A percentile compares a stretch with the other conserved stretches of the same genome.
Evolutionary conservation across 345 rosid genomes (phyloP).

Genomic region (Syzygium grande): DNA sequence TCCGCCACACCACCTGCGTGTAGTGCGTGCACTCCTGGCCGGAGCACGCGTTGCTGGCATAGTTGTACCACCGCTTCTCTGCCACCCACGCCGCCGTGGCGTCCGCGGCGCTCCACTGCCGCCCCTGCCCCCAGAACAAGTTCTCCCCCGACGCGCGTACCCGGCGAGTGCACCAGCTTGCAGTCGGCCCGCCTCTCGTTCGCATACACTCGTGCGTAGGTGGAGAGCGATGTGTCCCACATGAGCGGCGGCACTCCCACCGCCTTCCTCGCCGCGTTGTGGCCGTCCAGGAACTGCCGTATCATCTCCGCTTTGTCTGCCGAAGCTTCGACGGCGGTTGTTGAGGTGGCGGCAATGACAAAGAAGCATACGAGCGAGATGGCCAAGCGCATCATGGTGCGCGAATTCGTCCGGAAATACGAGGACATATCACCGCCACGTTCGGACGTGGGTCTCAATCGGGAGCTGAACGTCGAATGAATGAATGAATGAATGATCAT

Average conservation of each 20-base stretch:
- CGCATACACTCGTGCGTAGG: background rate
- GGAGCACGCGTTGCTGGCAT: background rate
- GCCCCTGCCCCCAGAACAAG: conserved; percentile 5
- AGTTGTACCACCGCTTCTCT: conserved; percentile 1
- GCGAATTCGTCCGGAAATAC: background rate
- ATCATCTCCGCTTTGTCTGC: background rate
- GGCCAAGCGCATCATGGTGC: background rate
- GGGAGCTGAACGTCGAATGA: background rate
- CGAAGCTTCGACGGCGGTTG: background rate
- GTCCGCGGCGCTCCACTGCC: background rate
- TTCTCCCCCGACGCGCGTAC: background rate
- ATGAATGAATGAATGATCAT: background rate
- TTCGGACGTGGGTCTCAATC: background rate
- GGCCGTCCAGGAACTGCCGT: background rate
- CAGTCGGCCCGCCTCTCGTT: conserved; percentile 1
- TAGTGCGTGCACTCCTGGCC: conserved; percentile 5
- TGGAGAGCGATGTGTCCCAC: background rate
- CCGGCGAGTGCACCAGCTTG: conserved; percentile 3
- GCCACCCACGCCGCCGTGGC: conserved; percentile 5
- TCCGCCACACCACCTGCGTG: conserved; percentile 4
- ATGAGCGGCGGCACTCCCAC: background rate
- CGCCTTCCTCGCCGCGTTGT: background rate
- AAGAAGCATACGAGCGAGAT: background rate
- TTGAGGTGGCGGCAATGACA: background rate
- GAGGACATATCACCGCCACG: background rate